Conservation (phyloP, 202 grass and related monocot genomes). For the Saccharum hybrid region DNA sequence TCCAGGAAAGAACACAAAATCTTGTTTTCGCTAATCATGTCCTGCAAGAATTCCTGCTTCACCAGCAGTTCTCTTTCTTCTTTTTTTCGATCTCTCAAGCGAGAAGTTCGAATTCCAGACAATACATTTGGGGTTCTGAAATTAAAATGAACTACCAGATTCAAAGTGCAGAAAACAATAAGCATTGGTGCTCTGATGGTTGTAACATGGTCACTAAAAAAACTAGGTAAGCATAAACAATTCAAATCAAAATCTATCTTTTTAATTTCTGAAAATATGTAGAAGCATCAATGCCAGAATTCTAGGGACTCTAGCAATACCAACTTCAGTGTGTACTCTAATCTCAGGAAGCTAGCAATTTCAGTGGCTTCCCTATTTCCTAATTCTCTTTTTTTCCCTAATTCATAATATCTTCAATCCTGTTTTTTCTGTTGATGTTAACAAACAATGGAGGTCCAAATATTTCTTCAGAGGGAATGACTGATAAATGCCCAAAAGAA, state of each 20-base stretch:
- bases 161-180: constrained; percentile 51
- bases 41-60: constrained; percentile 89
- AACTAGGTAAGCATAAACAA: constrained; percentile 28
- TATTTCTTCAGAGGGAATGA: neutral
- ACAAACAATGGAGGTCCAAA: neutral
- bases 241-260: neutral
- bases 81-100: constrained; percentile 87
- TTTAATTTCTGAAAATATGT: neutral
- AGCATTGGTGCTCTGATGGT: constrained; percentile 39
- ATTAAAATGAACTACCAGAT: constrained; percentile 66
- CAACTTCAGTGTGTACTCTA: too few relatives aligned
- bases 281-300: constrained; percentile 2
- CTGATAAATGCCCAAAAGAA: neutral
- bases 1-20: constrained; percentile 67
- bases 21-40: constrained; percentile 90
- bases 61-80: constrained; percentile 92
- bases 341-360: too few relatives aligned
- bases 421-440: neutral
- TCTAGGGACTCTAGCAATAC: too few relatives aligned
- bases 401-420: neutral
- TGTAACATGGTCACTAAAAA: constrained; percentile 43
- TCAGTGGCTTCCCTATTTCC: too few relatives aligned
- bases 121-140: constrained; percentile 79
- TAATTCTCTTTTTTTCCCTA: neutral
- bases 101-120: constrained; percentile 77